Evolutionary conservation across 2,329 filamentous ascomycete genomes (phyloP), one percentile per base, ranked within the genome.

Genomic region (Pseudovirgaria hyperparasitica): DNA sequence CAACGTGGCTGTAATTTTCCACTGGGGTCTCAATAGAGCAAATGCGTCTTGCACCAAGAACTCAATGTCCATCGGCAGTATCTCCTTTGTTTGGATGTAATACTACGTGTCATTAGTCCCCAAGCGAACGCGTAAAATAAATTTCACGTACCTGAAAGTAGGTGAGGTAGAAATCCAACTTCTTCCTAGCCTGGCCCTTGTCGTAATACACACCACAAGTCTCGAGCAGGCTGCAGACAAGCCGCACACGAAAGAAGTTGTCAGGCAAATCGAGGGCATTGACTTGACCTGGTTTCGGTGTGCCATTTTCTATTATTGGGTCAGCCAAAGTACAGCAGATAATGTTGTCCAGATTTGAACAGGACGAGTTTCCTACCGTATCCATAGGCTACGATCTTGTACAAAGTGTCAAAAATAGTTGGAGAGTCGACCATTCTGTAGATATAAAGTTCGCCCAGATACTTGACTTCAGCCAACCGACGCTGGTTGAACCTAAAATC

Each of bases 401-500:
- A 98, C 55, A 98, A 69, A 1, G 79, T 82, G 46, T 98, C 90
- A 43, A 98, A 98, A 27, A 98, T 79, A 14, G 96, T 80, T 0
- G 82, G 81, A 22, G 92, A 90, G 52, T 98, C 90, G 19, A 98
- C 70, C 72, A 98, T 82, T 31, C 90, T 81, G 51, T 96, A 98
- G 45, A 94, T 93, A 60, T 98, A 98, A 7, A 98, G 70, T 55
- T 98, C 90, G 13, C 82, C 86, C 5, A 98, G 65, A 49, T 94
- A 98, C 50, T 94, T 96, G 45, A 93, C 82, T 53, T 96, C 87
- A 3, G 92, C 82, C 35, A 98, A 77, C 13, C 90, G 78, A 33
- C 86, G 78, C 55, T 98, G 90, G 48, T 92, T 94, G 58, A 85
- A 92, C 45, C 92, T 86, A 66, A 94, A 98, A 50, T 98, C 90